Conservation (phyloP, 2,329 filamentous ascomycete species). For the Nothomitra cinnamomea region DNA sequence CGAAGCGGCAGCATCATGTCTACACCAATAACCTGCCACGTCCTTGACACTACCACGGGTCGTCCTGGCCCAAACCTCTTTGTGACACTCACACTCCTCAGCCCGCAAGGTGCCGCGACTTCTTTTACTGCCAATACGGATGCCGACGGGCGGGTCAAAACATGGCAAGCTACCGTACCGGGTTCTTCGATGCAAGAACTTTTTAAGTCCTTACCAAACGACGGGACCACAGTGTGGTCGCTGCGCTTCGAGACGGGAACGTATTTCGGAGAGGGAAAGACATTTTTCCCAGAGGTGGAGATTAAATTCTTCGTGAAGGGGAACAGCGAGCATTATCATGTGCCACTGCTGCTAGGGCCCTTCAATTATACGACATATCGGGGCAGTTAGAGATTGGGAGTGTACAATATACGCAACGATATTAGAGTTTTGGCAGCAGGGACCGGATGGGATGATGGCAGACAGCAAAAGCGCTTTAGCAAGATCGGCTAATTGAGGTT, state of each 20-base stretch:
- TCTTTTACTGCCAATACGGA: conserved; percentile 54
- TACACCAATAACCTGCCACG: conserved; percentile 61
- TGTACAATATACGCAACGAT: not conserved
- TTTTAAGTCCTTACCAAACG: conserved; percentile 16
- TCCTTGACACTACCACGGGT: conserved; percentile 66
- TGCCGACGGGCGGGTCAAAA: conserved; percentile 54
- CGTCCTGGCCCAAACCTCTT: conserved; percentile 48
- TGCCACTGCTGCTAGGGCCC: conserved; percentile 59
- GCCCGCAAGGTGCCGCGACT: conserved; percentile 20
- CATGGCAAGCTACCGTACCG: conserved; percentile 45
- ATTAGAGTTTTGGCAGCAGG: not conserved
- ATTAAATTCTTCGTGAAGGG: conserved; percentile 33
- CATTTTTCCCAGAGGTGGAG: conserved; percentile 40
- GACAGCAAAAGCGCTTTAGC: too few relatives aligned
- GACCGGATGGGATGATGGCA: not conserved
- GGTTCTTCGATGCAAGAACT: conserved; percentile 42
- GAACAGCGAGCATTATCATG: conserved; percentile 53
- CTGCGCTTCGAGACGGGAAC: conserved; percentile 54
- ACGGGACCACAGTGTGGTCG: conserved; percentile 37
- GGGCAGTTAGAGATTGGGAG: conserved; percentile 39
- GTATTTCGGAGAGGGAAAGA: conserved; percentile 49
- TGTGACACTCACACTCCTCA: conserved; percentile 41
- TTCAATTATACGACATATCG: conserved; percentile 73
- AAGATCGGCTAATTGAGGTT: too few relatives aligned
- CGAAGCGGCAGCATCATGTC: not conserved